Percentiles rank a stretch among this genome's conserved stretches.
Evolutionary conservation across 768 basidiomycete genomes (phyloP).

Genomic region (Mycena chlorophos): DNA sequence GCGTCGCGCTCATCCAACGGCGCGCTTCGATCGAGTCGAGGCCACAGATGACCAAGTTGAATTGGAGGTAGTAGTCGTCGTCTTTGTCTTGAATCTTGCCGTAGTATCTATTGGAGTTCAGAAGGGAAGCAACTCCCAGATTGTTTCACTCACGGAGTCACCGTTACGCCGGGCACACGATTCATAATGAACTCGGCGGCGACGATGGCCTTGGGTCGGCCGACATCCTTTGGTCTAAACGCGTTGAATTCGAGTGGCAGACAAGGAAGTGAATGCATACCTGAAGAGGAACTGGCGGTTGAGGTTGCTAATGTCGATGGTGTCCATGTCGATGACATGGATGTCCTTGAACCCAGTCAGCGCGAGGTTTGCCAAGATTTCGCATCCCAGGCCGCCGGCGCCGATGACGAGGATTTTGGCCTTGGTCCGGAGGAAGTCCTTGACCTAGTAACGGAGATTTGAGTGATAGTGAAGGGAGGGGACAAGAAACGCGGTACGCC

Average conservation of each 20-base stretch:
- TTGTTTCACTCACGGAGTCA: slow-evolving; percentile 79
- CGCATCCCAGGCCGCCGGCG: slow-evolving; percentile 95
- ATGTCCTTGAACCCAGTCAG: slow-evolving; percentile 97
- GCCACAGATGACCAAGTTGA: slow-evolving; percentile 95
- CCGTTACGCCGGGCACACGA: slow-evolving; percentile 92
- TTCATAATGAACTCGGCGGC: slow-evolving; percentile 98
- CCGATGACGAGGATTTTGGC: slow-evolving; percentile 97
- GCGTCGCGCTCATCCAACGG: slow-evolving; percentile 97
- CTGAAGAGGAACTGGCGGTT: slow-evolving; percentile 98
- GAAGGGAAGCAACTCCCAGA: background rate
- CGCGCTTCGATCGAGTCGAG: slow-evolving; percentile 96
- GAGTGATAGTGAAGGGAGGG: background rate
- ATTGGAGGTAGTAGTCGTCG: slow-evolving; percentile 93
- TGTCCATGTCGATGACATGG: slow-evolving; percentile 99
- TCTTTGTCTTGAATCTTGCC: slow-evolving; percentile 99
- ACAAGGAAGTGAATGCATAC: slow-evolving; percentile 39
- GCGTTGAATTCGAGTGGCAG: slow-evolving; percentile 1
- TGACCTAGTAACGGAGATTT: slow-evolving; percentile 57
- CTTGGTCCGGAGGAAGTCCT: slow-evolving; percentile 76
- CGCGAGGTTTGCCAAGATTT: slow-evolving; percentile 95
- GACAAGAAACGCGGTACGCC: slow-evolving; percentile 48
- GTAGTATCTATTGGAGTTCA: slow-evolving; percentile 62
- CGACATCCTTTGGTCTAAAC: slow-evolving; percentile 84
- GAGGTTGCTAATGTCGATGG: slow-evolving; percentile 97
- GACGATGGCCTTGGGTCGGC: slow-evolving; percentile 88